Evolutionary conservation across 2,329 filamentous ascomycete species (phyloP), one percentile per base, ranked within the genome.

Genomic region (Dactylonectria macrodidyma): DNA sequence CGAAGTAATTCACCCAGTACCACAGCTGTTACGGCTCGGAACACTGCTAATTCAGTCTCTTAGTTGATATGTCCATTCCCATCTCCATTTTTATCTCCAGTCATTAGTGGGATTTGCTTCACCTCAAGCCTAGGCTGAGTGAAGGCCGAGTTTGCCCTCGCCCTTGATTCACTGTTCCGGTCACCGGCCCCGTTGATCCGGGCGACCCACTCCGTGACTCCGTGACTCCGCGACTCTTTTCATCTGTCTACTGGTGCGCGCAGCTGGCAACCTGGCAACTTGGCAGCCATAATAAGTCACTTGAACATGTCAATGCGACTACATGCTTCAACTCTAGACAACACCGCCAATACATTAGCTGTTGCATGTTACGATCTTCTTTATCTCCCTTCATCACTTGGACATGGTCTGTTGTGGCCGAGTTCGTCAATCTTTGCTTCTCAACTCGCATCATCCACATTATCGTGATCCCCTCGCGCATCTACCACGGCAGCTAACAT

Each of bases 291-390:
- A 2, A 8, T n/a, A 10, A 19, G 19, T 24, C n/a, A 5, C 19
- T 24, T 12, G 4, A 41, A 56, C 46, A 22, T 33, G 55, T 30
- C 22, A 52, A 41, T 62, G 44, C 50, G 44, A 22, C n/a, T 44
- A 10, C 52, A 38, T 30, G 41, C 50, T 62, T 57, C 52, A 8
- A 7, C 41, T 16, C 41, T n/a, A 8, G 8, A 44, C 41, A 14
- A 44, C 41, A 44, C 16, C 8, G 8, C 16, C 8, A 44, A 14
- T n/a, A 14, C 41, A n/a, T n/a, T n/a, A n/a, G 1, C 14, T 14
- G 2, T 44, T 16, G 16, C 41, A n/a, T n/a, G 14, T 44, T 14
- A 8, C 41, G 12, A 38, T 14, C n/a, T n/a, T 19, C 14, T 44
- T 1, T 44, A n/a, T n/a, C 6, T n/a, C n/a, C 41, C 8, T 8